These are phyloP conservation scores for Lablab purpureus DNA, from an alignment of 306 rosid genomes.

Conservation along the genomic window DNA sequence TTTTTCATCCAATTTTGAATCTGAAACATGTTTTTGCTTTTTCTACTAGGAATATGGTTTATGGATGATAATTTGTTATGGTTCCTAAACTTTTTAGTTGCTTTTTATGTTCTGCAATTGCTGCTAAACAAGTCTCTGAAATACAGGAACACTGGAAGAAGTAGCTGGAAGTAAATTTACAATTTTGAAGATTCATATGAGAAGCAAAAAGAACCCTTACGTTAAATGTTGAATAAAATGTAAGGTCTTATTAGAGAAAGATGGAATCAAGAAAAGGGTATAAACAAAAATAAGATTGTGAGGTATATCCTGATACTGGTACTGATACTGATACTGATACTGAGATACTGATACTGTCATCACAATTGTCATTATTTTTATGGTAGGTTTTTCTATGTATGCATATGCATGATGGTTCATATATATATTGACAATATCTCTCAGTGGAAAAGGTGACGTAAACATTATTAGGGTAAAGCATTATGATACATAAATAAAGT, in stretches of 20 bases:
- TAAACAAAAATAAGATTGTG: neutral
- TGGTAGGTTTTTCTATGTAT: neutral
- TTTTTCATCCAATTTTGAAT: no score
- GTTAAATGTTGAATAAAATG: neutral
- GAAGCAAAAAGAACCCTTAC: no score
- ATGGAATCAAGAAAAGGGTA: neutral
- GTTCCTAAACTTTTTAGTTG: no score
- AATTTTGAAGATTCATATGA: neutral
- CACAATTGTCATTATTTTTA: neutral
- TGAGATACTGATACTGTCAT: neutral
- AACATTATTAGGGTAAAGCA: neutral
- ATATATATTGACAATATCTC: neutral
- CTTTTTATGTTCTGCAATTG: no score
- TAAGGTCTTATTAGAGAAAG: neutral
- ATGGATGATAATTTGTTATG: no score
- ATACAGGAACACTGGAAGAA: no score
- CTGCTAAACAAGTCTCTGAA: no score
- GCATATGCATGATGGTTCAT: neutral
- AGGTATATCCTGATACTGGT: neutral
- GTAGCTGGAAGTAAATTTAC: no score
- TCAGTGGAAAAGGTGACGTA: constrained; percentile 20
- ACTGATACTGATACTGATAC: no score
- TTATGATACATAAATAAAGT: neutral
- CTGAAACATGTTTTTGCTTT: no score
- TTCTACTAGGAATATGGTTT: no score